Base-by-base conservation (phyloP, 768 basidiomycete genomes). In the Mycena vitilis region DNA sequence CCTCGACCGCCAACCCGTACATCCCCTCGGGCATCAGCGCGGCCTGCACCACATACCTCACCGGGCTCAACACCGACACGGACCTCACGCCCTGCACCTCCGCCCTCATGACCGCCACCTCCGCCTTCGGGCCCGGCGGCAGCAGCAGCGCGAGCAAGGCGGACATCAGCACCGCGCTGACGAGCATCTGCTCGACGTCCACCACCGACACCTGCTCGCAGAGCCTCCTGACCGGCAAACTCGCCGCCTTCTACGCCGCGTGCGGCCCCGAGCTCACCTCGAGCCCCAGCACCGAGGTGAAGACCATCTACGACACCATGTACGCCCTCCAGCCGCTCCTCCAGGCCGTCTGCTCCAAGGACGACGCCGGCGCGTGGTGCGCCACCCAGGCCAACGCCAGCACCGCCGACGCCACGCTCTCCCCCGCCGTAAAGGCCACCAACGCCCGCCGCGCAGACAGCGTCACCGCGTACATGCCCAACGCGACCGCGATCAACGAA, bases 231-330 rank as follows among this genome's bases (percentile, higher is more conserved):
- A 87, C 91, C 62, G 67, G 81, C 48, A 83, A 88, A 72, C 88
- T 98, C 61, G 80, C 87, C 60, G 65, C 82, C 10, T 98, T 98
- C 81, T 90, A 90, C 78, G 74, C 85, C 11, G 84, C 86, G 13
- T 99, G 97, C 84, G 65, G 81, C 1, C 65, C 75, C 22, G 97
- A 99, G 81, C 81, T 99, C 72, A 88, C 87, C 4, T 80, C 85
- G 12, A 75, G 63, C 55, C 75, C 81, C 54, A 86, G 85, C 70
- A 1, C 52, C 0, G 76, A 83, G 30, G 92, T 98, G 53, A 77
- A 88, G 77, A 73, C 79, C 34, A 79, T 87, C 2, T 99, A 99
- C 81, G 96, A 98, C 76, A 81, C 89, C 37, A 81, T 98, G 36
- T 99, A 95, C 82, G 71, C 85, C 66, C 70, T 96, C 52, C 69